phyloP scores from a whole-genome alignment of 2,329 filamentous ascomycete species.

The Xylaria sp. region DNA sequence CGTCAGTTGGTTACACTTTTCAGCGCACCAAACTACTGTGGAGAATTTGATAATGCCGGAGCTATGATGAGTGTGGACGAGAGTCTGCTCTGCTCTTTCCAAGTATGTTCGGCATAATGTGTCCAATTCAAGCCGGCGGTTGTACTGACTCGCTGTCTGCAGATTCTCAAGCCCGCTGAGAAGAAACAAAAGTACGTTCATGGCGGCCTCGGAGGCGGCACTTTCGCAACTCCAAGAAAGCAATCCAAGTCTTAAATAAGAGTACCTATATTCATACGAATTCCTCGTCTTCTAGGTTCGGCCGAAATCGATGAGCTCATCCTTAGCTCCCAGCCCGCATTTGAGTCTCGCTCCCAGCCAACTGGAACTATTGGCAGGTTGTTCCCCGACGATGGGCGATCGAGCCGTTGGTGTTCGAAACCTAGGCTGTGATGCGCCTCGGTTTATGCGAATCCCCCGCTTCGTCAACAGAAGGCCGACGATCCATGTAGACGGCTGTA shows the following conservation, averaged over 20 bases:
- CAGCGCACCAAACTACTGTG: conserved; percentile 98
- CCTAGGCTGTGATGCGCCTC: conserved; percentile 30
- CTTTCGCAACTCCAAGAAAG: conserved; percentile 76
- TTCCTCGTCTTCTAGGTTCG: conserved; percentile 87
- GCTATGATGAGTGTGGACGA: conserved; percentile 99
- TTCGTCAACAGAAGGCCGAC: conserved; percentile 37
- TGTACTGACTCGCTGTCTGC: conserved; percentile 39
- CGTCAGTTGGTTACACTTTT: conserved; percentile 97
- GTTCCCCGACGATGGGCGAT: conserved; percentile 42
- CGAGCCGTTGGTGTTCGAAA: conserved; percentile 24
- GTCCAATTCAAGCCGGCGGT: too few species aligned
- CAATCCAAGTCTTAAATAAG: conserved; percentile 71
- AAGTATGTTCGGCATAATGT: conserved; percentile 63
- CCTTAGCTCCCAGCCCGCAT: conserved; percentile 40
- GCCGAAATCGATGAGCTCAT: conserved; percentile 78
- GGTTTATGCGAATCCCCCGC: conserved; percentile 37
- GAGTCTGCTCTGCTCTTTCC: conserved; percentile 98
- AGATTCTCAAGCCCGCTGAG: conserved; percentile 99
- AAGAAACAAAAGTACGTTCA: conserved; percentile 99
- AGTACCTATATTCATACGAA: conserved; percentile 78
- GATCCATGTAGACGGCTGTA: conserved; percentile 42
- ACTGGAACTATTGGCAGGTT: conserved; percentile 39
- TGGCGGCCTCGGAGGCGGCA: conserved; percentile 75
- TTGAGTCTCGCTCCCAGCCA: conserved; percentile 40
- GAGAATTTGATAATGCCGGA: conserved; percentile 98